These are phyloP conservation scores for Mesembryanthemum crystallinum DNA, from an alignment of 148 eudicot genomes.

Conservation along the genomic window DNA sequence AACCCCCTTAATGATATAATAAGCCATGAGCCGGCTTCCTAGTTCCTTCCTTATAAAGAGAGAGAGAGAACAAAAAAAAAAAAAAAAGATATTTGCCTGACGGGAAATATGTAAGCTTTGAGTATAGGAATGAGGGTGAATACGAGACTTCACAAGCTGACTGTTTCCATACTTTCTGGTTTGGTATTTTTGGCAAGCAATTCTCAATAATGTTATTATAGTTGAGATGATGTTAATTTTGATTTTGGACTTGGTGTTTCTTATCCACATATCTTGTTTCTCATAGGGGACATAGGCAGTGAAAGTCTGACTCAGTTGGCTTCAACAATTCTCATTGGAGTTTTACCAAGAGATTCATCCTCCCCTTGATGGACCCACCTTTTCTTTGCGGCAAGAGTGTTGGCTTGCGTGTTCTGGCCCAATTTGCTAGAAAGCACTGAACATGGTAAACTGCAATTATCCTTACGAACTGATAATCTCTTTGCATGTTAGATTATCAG, in stretches of 20 bases:
- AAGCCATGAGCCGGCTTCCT: neutral
- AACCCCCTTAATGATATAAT: neutral
- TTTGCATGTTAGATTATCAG: neutral
- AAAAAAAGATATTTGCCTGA: neutral
- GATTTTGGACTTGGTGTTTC: neutral
- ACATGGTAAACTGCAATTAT: neutral
- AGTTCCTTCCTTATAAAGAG: too few relatives aligned
- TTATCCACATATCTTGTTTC: neutral
- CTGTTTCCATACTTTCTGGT: too few relatives aligned
- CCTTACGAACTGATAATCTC: neutral
- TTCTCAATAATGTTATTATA: too few relatives aligned
- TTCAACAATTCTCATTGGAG: neutral
- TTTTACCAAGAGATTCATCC: neutral
- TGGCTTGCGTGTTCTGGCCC: neutral
- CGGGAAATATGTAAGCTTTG: neutral
- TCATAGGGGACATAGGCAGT: too few relatives aligned
- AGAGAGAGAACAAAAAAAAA: neutral
- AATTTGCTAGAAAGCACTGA: neutral
- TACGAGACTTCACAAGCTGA: neutral
- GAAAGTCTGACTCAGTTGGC: neutral
- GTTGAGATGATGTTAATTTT: neutral
- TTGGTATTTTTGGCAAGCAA: too few relatives aligned
- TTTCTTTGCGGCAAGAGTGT: neutral
- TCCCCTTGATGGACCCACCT: neutral
- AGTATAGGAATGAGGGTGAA: neutral